A percentile compares a stretch with the other conserved stretches of the same genome.
phyloP scores from a whole-genome alignment of 2,329 filamentous ascomycete genomes.

The Diaporthe helianthi region DNA sequence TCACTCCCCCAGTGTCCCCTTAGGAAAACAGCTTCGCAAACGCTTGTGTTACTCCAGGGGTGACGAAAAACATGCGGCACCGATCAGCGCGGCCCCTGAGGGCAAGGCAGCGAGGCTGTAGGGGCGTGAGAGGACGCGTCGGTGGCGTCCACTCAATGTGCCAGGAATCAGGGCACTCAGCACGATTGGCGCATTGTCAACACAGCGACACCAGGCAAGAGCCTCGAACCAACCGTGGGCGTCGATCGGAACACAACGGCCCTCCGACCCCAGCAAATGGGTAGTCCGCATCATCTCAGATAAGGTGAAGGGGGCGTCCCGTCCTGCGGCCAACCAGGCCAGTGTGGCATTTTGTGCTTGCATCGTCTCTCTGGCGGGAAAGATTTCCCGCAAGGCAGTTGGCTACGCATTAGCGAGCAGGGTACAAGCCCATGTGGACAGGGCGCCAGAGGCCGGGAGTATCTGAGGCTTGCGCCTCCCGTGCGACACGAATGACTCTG shows the following conservation, averaged over 20 bases:
- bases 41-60: not conserved
- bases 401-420: conserved; percentile 33
- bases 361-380: not conserved
- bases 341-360: conserved; percentile 24
- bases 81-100: not conserved
- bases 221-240: conserved; percentile 30
- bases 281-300: conserved; percentile 34
- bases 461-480: conserved; percentile 26
- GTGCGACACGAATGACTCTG: conserved; percentile 25
- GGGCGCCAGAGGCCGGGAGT: conserved; percentile 17
- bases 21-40: not conserved
- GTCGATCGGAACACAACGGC: conserved; percentile 9
- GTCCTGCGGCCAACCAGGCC: conserved; percentile 29
- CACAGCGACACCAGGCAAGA: not conserved
- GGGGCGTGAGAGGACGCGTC: too few relatives aligned
- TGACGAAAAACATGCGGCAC: not conserved
- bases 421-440: conserved; percentile 29
- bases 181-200: not conserved
- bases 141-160: not conserved
- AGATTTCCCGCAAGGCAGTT: conserved; percentile 25
- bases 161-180: not conserved
- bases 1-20: not conserved
- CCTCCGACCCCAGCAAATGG: not conserved
- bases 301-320: conserved; percentile 31
- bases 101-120: conserved; percentile 1